Conservation (phyloP, 2,329 filamentous ascomycete species). For the Diaporthe destruens region DNA sequence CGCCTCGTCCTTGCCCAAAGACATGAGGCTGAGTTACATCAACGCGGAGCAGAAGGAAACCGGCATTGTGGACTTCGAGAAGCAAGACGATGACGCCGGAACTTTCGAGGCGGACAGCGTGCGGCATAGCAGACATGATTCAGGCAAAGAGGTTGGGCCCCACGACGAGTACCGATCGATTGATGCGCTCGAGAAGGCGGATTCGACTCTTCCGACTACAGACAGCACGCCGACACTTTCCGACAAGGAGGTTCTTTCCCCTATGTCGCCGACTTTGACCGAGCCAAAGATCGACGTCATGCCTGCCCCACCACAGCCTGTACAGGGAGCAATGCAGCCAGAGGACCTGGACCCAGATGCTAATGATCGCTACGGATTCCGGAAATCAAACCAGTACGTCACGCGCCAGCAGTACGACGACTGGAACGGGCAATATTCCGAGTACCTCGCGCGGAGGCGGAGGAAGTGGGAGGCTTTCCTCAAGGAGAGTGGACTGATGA, state of each 20-base stretch:
- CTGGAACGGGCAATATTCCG: conserved; percentile 82
- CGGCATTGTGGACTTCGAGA: conserved; percentile 37
- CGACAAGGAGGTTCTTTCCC: conserved; percentile 31
- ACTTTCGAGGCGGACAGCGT: conserved; percentile 50
- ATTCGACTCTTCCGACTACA: conserved; percentile 11
- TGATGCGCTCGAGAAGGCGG: conserved; percentile 18
- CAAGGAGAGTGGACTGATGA: conserved; percentile 80
- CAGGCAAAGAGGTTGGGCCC: conserved; percentile 60
- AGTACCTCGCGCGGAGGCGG: conserved; percentile 79
- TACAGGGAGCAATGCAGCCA: conserved; percentile 52
- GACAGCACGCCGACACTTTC: conserved; percentile 10
- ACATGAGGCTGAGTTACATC: conserved; percentile 51
- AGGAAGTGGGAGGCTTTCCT: conserved; percentile 87
- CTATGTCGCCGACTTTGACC: conserved; percentile 28
- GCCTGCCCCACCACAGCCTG: conserved; percentile 42
- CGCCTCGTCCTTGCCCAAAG: conserved; percentile 51
- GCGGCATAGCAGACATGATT: conserved; percentile 55
- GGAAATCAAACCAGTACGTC: conserved; percentile 86
- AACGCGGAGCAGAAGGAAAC: conserved; percentile 39
- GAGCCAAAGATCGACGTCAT: conserved; percentile 16
- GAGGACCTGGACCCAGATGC: conserved; percentile 59
- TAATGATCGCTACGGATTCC: conserved; percentile 92
- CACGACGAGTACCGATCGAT: conserved; percentile 20
- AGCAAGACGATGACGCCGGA: conserved; percentile 45
- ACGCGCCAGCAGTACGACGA: conserved; percentile 81